phyloP scores from a whole-genome alignment of 495 filamentous ascomycete genomes.

The Penicillium coprophilum region DNA sequence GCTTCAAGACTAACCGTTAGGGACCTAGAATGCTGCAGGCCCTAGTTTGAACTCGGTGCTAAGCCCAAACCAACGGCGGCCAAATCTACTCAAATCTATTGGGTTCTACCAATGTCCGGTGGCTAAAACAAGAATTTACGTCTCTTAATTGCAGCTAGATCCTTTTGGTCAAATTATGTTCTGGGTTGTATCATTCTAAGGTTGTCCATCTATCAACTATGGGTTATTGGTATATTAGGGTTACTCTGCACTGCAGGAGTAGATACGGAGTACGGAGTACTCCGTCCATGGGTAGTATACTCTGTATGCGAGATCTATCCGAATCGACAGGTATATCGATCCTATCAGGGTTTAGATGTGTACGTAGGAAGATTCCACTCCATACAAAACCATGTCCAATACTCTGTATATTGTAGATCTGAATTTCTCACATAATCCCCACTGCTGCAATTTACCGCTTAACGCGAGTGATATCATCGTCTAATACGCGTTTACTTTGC shows the following conservation, averaged over 20 bases:
- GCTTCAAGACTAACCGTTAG: background rate
- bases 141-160: background rate
- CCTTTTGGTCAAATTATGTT: background rate
- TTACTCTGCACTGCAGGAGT: too few species aligned
- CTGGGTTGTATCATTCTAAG: background rate
- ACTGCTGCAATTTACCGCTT: background rate
- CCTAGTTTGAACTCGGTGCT: background rate
- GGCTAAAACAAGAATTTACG: background rate
- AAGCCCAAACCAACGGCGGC: background rate
- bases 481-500: conserved; percentile 17
- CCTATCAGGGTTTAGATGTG: too few species aligned
- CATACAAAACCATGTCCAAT: background rate
- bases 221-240: background rate
- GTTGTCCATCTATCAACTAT: conserved; percentile 6
- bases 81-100: background rate
- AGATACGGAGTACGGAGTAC: too few species aligned
- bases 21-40: background rate
- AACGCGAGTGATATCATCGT: conserved; percentile 25
- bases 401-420: background rate
- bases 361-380: background rate
- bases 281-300: background rate
- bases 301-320: conserved; percentile 1
- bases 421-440: background rate
- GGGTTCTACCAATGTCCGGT: background rate
- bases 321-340: background rate